phyloP scores from a whole-genome alignment of 805 yeast genomes.

The Candida chilensis region DNA sequence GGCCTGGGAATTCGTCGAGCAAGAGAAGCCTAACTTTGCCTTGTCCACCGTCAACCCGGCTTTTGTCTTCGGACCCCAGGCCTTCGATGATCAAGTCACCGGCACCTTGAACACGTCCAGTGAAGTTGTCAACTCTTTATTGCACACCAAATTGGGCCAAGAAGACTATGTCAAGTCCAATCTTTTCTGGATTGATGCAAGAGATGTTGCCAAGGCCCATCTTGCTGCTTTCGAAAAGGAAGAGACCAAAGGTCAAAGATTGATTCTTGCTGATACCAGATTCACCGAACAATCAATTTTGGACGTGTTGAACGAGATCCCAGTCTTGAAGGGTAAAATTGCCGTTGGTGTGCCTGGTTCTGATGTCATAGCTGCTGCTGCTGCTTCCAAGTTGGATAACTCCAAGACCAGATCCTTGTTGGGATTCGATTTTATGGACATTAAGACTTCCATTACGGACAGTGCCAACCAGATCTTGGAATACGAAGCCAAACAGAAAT shows the following conservation, averaged over 20 bases:
- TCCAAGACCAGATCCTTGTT: conserved; percentile 9
- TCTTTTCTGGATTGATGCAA: too few relatives aligned
- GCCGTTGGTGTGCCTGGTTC: conserved; percentile 33
- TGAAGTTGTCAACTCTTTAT: too few relatives aligned
- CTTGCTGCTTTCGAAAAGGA: conserved; percentile 22
- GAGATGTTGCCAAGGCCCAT: too few relatives aligned
- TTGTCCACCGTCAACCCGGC: conserved; percentile 45
- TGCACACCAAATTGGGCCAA: too few relatives aligned
- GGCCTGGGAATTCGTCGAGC: conserved; percentile 45
- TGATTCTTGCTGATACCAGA: conserved; percentile 12
- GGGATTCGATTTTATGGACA: conserved; percentile 27
- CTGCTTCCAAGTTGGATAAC: conserved; percentile 5
- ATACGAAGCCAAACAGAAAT: too few relatives aligned
- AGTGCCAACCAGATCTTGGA: conserved; percentile 26
- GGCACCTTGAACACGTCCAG: too few relatives aligned
- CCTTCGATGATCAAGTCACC: too few relatives aligned
- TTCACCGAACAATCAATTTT: conserved; percentile 15
- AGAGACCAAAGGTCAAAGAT: conserved; percentile 26
- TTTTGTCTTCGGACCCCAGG: conserved; percentile 54
- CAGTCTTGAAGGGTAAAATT: conserved; percentile 32
- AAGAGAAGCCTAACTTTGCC: conserved; percentile 25
- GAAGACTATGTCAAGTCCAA: too few relatives aligned
- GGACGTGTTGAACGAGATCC: conserved; percentile 23
- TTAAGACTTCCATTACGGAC: conserved; percentile 32
- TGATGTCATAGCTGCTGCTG: conserved; percentile 5